Conservation (phyloP, 495 filamentous ascomycete genomes). For the Mytilinidion resinicola region DNA sequence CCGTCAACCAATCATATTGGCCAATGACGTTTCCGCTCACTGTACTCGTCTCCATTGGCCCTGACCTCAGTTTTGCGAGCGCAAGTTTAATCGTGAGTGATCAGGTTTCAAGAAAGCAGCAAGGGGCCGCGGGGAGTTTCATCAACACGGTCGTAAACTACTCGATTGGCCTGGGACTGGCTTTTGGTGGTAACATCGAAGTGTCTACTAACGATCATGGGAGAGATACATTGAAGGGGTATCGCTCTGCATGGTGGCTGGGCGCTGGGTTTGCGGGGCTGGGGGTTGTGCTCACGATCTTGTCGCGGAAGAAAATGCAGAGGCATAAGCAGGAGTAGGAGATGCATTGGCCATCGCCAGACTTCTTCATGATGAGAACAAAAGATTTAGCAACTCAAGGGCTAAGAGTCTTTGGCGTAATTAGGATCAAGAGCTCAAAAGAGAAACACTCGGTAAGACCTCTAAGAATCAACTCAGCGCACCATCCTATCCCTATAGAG, state of each 20-base stretch:
- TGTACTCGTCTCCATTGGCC: background rate
- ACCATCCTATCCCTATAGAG: too few species aligned
- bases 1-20: conserved; percentile 1
- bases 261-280: background rate
- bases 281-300: background rate
- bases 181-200: background rate
- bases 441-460: too few species aligned
- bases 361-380: too few species aligned
- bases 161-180: background rate
- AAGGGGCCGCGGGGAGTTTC: background rate
- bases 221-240: background rate
- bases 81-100: conserved; percentile 3
- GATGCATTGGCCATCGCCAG: too few species aligned
- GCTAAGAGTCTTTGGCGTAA: too few species aligned
- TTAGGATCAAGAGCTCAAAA: too few species aligned
- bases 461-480: too few species aligned
- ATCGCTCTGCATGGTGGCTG: background rate
- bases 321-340: background rate
- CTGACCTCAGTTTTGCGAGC: background rate
- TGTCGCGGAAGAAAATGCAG: background rate
- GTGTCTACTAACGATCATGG: background rate
- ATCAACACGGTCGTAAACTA: conserved; percentile 1
- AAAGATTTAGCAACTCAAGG: too few species aligned
- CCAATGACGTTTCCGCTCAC: background rate
- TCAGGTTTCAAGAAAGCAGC: background rate